Conservation (phyloP, 768 basidiomycete genomes). For the Suillus paluster region DNA sequence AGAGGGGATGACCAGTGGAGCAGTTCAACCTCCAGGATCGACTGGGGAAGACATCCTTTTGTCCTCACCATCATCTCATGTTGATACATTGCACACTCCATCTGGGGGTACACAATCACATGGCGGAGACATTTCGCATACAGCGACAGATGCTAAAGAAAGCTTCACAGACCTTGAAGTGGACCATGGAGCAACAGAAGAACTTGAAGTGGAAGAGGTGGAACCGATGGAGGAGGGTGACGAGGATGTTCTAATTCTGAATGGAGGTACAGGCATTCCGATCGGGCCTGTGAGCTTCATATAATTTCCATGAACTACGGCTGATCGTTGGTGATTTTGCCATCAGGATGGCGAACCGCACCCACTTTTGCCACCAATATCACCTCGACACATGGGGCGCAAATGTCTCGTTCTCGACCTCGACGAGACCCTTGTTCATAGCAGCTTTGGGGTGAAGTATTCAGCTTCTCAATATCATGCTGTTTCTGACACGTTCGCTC, state of each 20-base stretch:
- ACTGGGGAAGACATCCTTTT: constrained; percentile 42
- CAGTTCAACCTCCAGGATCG: constrained; percentile 86
- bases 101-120: constrained; percentile 19
- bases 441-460: constrained; percentile 84
- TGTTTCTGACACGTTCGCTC: constrained; percentile 11
- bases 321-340: not conserved
- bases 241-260: constrained; percentile 79
- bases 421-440: constrained; percentile 92
- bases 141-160: constrained; percentile 7
- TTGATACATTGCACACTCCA: not conserved
- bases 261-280: constrained; percentile 89
- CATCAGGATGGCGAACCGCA: constrained; percentile 77
- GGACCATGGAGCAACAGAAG: constrained; percentile 65
- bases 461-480: constrained; percentile 6
- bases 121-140: not conserved
- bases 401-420: constrained; percentile 95
- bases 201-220: constrained; percentile 57
- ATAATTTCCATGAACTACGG: not conserved
- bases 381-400: constrained; percentile 72
- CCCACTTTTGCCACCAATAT: constrained; percentile 79
- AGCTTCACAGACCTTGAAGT: constrained; percentile 54
- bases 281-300: constrained; percentile 71
- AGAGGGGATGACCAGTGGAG: constrained; percentile 82
- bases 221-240: constrained; percentile 71
- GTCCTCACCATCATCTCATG: not conserved